Conservation (phyloP, 345 rosid species). For the Populus tremula region DNA sequence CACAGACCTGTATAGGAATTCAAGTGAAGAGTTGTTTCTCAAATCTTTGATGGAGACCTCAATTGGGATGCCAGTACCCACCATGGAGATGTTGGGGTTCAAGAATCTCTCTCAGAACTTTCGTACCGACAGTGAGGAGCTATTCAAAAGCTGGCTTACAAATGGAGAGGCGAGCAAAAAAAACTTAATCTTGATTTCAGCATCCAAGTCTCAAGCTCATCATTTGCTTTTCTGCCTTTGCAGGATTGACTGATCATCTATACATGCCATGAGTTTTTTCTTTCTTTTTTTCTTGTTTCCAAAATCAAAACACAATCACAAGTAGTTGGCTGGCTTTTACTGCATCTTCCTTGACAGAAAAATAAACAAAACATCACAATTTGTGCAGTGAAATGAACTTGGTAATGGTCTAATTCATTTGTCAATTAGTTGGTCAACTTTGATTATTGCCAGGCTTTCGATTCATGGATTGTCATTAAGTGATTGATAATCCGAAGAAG, state of each 20-base stretch:
- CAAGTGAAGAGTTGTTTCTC: constrained; percentile 65
- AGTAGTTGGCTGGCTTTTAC: not conserved
- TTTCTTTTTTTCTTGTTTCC: not conserved
- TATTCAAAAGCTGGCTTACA: constrained; percentile 71
- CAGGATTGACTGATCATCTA: not conserved
- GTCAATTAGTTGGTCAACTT: not conserved
- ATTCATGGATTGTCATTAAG: not conserved
- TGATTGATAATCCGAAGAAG: not conserved
- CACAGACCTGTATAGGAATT: constrained; percentile 48
- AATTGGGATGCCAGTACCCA: constrained; percentile 45
- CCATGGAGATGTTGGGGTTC: constrained; percentile 61
- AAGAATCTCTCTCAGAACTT: constrained; percentile 50
- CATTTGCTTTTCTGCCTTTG: not conserved
- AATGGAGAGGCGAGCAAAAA: constrained; percentile 64
- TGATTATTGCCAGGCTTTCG: not conserved
- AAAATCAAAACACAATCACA: not conserved
- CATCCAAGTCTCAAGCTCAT: not conserved
- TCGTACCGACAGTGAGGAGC: constrained; percentile 67
- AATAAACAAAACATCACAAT: not conserved
- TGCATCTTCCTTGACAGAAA: not conserved
- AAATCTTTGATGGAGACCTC: constrained; percentile 64
- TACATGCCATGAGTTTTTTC: not conserved
- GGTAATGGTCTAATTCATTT: not conserved
- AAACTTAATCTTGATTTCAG: not conserved
- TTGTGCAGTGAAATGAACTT: not conserved